phyloP scores from a whole-genome alignment of 208 protist genomes.

The Balamuthia mandrillaris region DNA sequence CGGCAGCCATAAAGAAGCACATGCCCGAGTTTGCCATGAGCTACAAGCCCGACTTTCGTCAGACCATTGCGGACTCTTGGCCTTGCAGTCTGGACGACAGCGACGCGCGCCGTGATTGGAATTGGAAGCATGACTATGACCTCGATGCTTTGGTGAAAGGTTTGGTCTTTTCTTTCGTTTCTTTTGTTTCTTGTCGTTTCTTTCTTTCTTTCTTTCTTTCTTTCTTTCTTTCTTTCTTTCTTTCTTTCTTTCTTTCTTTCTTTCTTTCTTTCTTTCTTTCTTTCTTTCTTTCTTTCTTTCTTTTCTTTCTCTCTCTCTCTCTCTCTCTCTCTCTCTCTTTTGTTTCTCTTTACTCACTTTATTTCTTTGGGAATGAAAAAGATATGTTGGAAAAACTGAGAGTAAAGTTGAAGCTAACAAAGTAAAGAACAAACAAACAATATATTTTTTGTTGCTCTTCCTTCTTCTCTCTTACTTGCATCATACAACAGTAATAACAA shows the following conservation, averaged over 20 bases:
- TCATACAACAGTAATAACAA: too few relatives aligned
- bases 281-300: neutral
- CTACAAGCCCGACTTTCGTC: constrained; percentile 61
- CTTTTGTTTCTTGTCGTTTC: neutral
- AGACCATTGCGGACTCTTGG: constrained; percentile 81
- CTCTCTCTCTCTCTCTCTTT: neutral
- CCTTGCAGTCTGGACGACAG: constrained; percentile 78
- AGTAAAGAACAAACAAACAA: too few relatives aligned
- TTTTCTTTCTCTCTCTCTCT: neutral
- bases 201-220: neutral
- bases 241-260: neutral
- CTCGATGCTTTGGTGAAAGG: constrained; percentile 48
- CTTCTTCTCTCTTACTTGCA: too few relatives aligned
- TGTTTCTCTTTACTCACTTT: neutral
- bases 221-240: neutral
- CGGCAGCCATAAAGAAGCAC: constrained; percentile 64
- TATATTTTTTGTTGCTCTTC: too few relatives aligned
- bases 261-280: neutral
- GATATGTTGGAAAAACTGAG: constrained; percentile 32
- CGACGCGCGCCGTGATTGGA: too few relatives aligned
- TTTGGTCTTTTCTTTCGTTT: neutral
- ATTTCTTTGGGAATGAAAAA: neutral
- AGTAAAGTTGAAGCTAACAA: neutral
- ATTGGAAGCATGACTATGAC: constrained; percentile 63
- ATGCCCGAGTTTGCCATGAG: constrained; percentile 64